Conservation (phyloP, 345 rosid genomes). For the Populus ilicifolia region DNA sequence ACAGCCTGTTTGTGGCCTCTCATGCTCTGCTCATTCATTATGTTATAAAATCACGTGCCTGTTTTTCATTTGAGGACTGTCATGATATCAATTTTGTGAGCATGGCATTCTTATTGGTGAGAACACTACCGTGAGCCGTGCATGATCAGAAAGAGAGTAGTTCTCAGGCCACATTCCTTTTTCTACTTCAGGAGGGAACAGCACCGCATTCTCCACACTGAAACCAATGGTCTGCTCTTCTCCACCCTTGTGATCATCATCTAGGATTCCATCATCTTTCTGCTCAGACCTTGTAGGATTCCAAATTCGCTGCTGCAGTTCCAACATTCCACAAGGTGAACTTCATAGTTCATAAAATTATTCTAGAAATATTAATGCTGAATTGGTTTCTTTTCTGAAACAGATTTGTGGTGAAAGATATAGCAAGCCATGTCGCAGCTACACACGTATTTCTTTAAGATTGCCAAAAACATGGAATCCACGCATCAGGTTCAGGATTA, state of each 20-base stretch:
- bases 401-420: neutral
- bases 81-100: conserved; percentile 20
- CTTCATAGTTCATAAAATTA: neutral
- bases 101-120: conserved; percentile 70
- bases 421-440: neutral
- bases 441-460: neutral
- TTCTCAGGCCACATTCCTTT: conserved; percentile 88
- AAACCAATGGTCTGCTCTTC: conserved; percentile 67
- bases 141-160: conserved; percentile 85
- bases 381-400: neutral
- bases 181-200: conserved; percentile 86
- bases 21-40: neutral
- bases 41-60: neutral
- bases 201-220: conserved; percentile 65
- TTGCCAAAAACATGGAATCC: neutral
- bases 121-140: conserved; percentile 76
- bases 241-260: conserved; percentile 26
- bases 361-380: neutral
- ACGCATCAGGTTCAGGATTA: neutral
- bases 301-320: conserved; percentile 79
- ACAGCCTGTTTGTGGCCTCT: neutral
- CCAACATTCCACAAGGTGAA: conserved; percentile 11
- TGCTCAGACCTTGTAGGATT: conserved; percentile 51
- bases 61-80: neutral
- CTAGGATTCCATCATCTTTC: conserved; percentile 35